phyloP scores from a whole-genome alignment of 495 filamentous ascomycete species.

The Podospora bellae-mahoneyi region DNA sequence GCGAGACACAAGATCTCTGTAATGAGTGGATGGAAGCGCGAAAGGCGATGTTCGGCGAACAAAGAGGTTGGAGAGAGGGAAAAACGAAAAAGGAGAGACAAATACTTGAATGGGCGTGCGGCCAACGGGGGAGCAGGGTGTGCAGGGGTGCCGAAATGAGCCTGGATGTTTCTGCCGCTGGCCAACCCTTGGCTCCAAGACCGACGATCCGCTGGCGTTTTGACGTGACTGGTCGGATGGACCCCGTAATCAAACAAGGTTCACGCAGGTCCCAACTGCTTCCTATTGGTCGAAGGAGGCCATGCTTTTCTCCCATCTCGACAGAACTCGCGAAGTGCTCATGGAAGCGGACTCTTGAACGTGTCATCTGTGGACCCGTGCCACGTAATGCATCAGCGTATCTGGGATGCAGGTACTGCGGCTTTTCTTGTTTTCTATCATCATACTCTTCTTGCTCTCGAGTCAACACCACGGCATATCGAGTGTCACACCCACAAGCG shows the following conservation, averaged over 20 bases:
- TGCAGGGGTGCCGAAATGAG: slow-evolving; percentile 26
- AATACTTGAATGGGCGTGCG: slow-evolving; percentile 15
- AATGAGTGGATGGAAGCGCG: slow-evolving; percentile 34
- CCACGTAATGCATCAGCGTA: slow-evolving; percentile 9
- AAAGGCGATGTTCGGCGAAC: slow-evolving; percentile 25
- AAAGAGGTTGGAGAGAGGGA: slow-evolving; percentile 19
- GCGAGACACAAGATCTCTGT: slow-evolving; percentile 36
- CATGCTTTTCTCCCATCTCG: slow-evolving; percentile 2
- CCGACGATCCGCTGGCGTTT: slow-evolving; percentile 17
- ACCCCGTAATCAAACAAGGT: slow-evolving; percentile 21
- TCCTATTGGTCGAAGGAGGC: not conserved
- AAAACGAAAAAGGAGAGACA: slow-evolving; percentile 18
- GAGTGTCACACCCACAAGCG: not conserved
- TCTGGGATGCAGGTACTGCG: not conserved
- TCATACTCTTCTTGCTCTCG: not conserved
- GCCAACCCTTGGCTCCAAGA: slow-evolving; percentile 11
- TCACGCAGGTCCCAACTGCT: slow-evolving; percentile 31
- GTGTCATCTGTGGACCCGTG: slow-evolving; percentile 11
- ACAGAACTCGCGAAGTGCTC: not conserved
- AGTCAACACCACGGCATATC: not conserved
- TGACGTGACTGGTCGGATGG: slow-evolving; percentile 18
- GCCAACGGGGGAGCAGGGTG: slow-evolving; percentile 6
- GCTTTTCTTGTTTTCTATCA: not conserved
- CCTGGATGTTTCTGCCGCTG: slow-evolving; percentile 18
- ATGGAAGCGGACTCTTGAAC: slow-evolving; percentile 8